Evolutionary conservation across 495 filamentous ascomycete species (phyloP).

Genomic region (Echria macrotheca): DNA sequence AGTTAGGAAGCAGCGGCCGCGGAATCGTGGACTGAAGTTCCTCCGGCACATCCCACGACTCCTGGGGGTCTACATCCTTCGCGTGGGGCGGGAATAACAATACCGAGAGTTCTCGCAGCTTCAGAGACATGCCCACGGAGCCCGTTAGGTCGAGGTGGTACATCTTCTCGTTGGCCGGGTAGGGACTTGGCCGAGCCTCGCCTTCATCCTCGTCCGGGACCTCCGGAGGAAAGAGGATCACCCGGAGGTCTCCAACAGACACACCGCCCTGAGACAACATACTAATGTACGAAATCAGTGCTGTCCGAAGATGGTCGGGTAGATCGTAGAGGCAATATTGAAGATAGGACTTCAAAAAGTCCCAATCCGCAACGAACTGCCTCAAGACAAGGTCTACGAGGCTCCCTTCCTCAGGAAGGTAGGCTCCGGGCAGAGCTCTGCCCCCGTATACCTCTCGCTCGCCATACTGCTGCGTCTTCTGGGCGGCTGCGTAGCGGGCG

Average conservation of each 20-base stretch:
- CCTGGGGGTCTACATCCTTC: slow-evolving; percentile 14
- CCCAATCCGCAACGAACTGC: slow-evolving; percentile 63
- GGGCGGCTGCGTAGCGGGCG: slow-evolving; percentile 28
- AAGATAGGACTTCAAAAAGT: slow-evolving; percentile 60
- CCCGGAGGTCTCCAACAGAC: slow-evolving; percentile 35
- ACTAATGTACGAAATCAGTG: slow-evolving; percentile 60
- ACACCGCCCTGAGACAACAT: slow-evolving; percentile 44
- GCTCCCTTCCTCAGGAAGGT: slow-evolving; percentile 39
- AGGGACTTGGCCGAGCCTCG: slow-evolving; percentile 21
- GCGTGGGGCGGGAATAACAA: slow-evolving; percentile 36
- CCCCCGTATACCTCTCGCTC: slow-evolving; percentile 2
- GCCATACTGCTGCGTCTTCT: slow-evolving; percentile 8
- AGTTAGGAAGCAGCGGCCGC: slow-evolving; percentile 38
- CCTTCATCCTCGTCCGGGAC: slow-evolving; percentile 19
- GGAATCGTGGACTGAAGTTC: slow-evolving; percentile 17
- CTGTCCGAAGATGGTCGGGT: slow-evolving; percentile 54
- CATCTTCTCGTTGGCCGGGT: slow-evolving; percentile 43
- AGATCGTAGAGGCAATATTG: slow-evolving; percentile 59
- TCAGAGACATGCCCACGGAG: slow-evolving; percentile 54
- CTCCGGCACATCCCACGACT: slow-evolving; percentile 38
- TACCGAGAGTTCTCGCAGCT: slow-evolving; percentile 54
- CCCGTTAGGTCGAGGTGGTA: slow-evolving; percentile 58
- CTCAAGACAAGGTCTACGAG: slow-evolving; percentile 56
- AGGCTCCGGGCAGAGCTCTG: slow-evolving; percentile 31
- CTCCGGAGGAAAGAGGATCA: slow-evolving; percentile 29